These are phyloP conservation scores for Ampelomyces quisqualis DNA, from an alignment of 2,329 filamentous ascomycete genomes.

Conservation along the genomic window DNA sequence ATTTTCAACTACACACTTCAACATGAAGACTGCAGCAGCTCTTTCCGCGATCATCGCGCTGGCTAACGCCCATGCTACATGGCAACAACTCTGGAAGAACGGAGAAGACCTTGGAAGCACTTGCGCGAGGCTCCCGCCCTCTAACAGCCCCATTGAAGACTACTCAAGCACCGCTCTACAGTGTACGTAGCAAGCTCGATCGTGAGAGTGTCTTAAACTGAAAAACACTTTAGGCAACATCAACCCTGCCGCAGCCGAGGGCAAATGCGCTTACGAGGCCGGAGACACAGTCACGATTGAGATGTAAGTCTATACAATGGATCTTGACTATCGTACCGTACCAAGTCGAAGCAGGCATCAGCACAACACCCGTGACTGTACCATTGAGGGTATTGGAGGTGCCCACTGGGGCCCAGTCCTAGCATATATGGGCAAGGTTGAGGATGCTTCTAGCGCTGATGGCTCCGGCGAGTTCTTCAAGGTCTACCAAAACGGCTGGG, in stretches of 20 bases:
- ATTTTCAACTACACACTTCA: slow-evolving; percentile 22
- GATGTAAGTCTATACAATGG: too few relatives aligned
- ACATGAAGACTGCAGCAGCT: slow-evolving; percentile 32
- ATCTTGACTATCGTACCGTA: too few relatives aligned
- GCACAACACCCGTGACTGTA: slow-evolving; percentile 26
- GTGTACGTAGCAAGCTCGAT: slow-evolving; percentile 9
- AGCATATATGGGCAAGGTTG: slow-evolving; percentile 50
- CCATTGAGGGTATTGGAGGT: slow-evolving; percentile 27
- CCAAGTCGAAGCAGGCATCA: too few relatives aligned
- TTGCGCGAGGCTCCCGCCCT: slow-evolving; percentile 28
- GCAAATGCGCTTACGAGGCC: slow-evolving; percentile 29
- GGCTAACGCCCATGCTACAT: slow-evolving; percentile 33
- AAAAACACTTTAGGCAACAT: slow-evolving; percentile 18
- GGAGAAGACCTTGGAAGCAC: slow-evolving; percentile 34
- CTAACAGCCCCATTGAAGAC: slow-evolving; percentile 34
- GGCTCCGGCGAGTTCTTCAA: slow-evolving; percentile 56
- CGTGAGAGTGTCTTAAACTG: not conserved
- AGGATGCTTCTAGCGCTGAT: slow-evolving; percentile 46
- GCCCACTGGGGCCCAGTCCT: slow-evolving; percentile 56
- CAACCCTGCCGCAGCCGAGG: slow-evolving; percentile 26
- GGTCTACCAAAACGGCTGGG: slow-evolving; percentile 46
- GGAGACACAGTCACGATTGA: slow-evolving; percentile 34
- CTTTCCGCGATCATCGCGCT: slow-evolving; percentile 30
- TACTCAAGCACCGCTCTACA: slow-evolving; percentile 35
- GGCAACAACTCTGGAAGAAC: slow-evolving; percentile 36